Evolutionary conservation across 345 rosid species (phyloP).

Genomic region (Citrus glauca): DNA sequence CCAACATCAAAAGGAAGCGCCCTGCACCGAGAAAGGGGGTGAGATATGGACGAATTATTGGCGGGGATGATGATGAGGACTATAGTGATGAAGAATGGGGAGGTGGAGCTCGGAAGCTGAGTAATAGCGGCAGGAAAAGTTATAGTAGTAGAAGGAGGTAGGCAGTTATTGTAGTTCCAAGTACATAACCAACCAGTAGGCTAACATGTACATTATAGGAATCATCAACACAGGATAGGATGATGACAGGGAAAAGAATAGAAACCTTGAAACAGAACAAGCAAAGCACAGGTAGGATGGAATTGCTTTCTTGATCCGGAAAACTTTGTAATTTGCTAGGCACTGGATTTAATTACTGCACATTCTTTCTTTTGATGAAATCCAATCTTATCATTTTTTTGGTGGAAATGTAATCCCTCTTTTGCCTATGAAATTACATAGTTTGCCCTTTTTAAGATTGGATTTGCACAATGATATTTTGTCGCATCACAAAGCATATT

Average conservation of each 20-base stretch:
- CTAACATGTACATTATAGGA: slow-evolving; percentile 51
- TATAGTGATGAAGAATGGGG: slow-evolving; percentile 50
- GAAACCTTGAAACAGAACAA: slow-evolving; percentile 22
- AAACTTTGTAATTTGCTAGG: slow-evolving; percentile 23
- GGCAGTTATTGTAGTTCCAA: slow-evolving; percentile 42
- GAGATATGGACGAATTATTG: slow-evolving; percentile 21
- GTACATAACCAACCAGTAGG: slow-evolving; percentile 34
- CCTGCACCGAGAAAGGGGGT: slow-evolving; percentile 48
- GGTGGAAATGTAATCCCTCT: neutral
- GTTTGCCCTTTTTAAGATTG: neutral
- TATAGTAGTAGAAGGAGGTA: slow-evolving; percentile 42
- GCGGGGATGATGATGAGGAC: slow-evolving; percentile 47
- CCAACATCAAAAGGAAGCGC: slow-evolving; percentile 82
- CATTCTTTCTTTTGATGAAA: slow-evolving; percentile 26
- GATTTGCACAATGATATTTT: too few relatives aligned
- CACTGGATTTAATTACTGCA: neutral
- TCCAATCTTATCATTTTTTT: slow-evolving; percentile 10
- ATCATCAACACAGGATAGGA: slow-evolving; percentile 26
- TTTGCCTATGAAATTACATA: neutral
- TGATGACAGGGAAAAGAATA: slow-evolving; percentile 18
- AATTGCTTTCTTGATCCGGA: slow-evolving; percentile 12
- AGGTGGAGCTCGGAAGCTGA: slow-evolving; percentile 43
- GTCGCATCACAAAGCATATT: too few relatives aligned
- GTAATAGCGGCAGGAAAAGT: slow-evolving; percentile 36
- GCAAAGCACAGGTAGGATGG: slow-evolving; percentile 8